Base-by-base conservation (phyloP, 495 filamentous ascomycete genomes). In the Aspergillus mulundensis region DNA sequence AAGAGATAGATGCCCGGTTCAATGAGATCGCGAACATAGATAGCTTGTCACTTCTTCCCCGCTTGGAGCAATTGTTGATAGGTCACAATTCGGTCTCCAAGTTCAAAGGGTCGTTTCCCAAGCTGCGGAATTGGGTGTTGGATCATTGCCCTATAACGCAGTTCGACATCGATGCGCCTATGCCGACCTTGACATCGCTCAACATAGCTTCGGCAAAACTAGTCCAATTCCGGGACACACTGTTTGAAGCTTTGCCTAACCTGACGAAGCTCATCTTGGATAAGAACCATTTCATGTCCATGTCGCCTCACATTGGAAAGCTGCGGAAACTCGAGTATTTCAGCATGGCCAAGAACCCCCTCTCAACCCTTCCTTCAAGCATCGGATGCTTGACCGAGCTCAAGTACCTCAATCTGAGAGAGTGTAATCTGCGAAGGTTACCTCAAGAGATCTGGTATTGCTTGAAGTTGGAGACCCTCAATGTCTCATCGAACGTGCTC, bases 381-480 rank as follows among this genome's bases (percentile, higher is more conserved):
- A 86, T 97, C 59, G 95, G 94, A 1, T 87, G 87, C 56, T 80
- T 97, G 40, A 80, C 76, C 2, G 93, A 97, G 62, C 80, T 99
- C 39, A 86, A 82, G 51, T 87, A 88, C 54, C 76, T 99, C 14
- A 93, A 97, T 69, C 71, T 96, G 34, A 83, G 91, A 60, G 91
- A 92, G 60, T 97, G 97, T 71, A 97, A 96, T 64, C 76, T 99
- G 42, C 86, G 87, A 60, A 85, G 83, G 49, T 77, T 99, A 30
- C 94, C 94, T 6, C 83, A 89, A 61, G 94, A 99, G 61, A 78
- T 97, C 12, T 99, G 94, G 94, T 89, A 88, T 77, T 89, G 91
- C 43, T 82, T 83, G 56, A 91, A 86, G 62, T 72, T 99, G 52
- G 91, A 96, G 66, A 90, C 88, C 0, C 79, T 99, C 45, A 99